Conservation (phyloP, 495 filamentous ascomycete species). For the Neurospora sp. region DNA sequence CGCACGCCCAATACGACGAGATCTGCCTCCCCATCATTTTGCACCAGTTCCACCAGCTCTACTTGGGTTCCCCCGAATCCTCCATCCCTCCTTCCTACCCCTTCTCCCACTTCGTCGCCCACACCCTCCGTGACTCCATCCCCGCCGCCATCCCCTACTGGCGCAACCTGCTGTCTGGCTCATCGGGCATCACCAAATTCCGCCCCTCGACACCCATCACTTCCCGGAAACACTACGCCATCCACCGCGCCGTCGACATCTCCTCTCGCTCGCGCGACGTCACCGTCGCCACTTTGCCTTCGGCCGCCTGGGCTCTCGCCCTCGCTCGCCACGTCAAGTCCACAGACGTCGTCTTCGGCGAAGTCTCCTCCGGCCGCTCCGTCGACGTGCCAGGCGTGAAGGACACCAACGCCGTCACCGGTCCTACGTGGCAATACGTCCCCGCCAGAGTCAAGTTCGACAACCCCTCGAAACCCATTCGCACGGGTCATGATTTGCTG, state of each 20-base stretch:
- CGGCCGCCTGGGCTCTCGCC: slow-evolving; percentile 52
- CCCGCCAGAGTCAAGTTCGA: slow-evolving; percentile 28
- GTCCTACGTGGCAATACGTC: slow-evolving; percentile 35
- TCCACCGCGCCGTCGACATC: slow-evolving; percentile 34
- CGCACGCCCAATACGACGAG: slow-evolving; percentile 69
- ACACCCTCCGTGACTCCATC: slow-evolving; percentile 24
- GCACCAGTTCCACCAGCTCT: slow-evolving; percentile 29
- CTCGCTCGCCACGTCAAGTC: slow-evolving; percentile 41
- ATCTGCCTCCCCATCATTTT: slow-evolving; percentile 56
- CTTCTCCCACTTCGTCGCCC: slow-evolving; percentile 50
- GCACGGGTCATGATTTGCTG: slow-evolving; percentile 23
- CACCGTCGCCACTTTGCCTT: slow-evolving; percentile 48
- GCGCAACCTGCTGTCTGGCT: slow-evolving; percentile 42
- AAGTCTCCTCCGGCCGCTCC: slow-evolving; percentile 49
- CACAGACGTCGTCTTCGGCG: slow-evolving; percentile 50
- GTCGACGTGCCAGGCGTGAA: slow-evolving; percentile 35
- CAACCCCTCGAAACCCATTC: not conserved
- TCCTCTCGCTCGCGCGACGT: slow-evolving; percentile 34
- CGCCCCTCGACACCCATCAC: slow-evolving; percentile 18
- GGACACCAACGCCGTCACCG: slow-evolving; percentile 35
- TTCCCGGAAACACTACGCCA: slow-evolving; percentile 21
- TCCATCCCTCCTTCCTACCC: slow-evolving; percentile 35
- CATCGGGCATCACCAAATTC: slow-evolving; percentile 37
- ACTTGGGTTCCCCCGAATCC: slow-evolving; percentile 10
- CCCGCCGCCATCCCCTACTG: slow-evolving; percentile 43